Conservation (phyloP, 169 alveolate genomes). For the Cytauxzoon felis region DNA sequence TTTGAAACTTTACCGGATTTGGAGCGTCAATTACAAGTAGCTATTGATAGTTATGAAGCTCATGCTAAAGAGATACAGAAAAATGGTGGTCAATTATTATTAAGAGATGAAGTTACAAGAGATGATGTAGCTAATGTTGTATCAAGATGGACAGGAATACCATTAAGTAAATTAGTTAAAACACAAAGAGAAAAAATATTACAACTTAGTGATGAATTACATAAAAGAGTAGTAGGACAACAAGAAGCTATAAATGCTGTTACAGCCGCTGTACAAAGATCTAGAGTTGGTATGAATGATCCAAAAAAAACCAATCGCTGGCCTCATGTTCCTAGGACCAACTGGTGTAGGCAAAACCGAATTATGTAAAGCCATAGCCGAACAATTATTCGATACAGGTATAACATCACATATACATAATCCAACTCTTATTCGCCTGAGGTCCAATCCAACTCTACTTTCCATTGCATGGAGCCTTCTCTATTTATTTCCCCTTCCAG, state of each 20-base stretch:
- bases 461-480: too few relatives aligned
- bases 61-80: slow-evolving; percentile 59
- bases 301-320: slow-evolving; percentile 87
- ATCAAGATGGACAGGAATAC: slow-evolving; percentile 85
- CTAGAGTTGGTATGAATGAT: slow-evolving; percentile 86
- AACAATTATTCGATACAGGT: slow-evolving; percentile 81
- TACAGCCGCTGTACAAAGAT: slow-evolving; percentile 80
- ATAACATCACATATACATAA: background rate
- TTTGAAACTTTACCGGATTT: slow-evolving; percentile 83
- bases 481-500: background rate
- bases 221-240: slow-evolving; percentile 79
- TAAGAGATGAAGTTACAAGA: slow-evolving; percentile 80
- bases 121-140: slow-evolving; percentile 82
- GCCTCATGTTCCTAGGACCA: slow-evolving; percentile 86
- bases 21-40: slow-evolving; percentile 70
- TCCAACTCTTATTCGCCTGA: too few relatives aligned
- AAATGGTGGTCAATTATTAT: slow-evolving; percentile 62
- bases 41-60: slow-evolving; percentile 61
- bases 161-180: slow-evolving; percentile 72
- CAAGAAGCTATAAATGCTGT: slow-evolving; percentile 77
- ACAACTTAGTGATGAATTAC: slow-evolving; percentile 70
- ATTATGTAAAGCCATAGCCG: slow-evolving; percentile 86
- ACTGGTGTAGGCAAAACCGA: slow-evolving; percentile 90
- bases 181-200: slow-evolving; percentile 81
- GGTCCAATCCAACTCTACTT: too few relatives aligned